Evolutionary conservation across 2,329 filamentous ascomycete species (phyloP).

Genomic region (Canariomyces notabilis): DNA sequence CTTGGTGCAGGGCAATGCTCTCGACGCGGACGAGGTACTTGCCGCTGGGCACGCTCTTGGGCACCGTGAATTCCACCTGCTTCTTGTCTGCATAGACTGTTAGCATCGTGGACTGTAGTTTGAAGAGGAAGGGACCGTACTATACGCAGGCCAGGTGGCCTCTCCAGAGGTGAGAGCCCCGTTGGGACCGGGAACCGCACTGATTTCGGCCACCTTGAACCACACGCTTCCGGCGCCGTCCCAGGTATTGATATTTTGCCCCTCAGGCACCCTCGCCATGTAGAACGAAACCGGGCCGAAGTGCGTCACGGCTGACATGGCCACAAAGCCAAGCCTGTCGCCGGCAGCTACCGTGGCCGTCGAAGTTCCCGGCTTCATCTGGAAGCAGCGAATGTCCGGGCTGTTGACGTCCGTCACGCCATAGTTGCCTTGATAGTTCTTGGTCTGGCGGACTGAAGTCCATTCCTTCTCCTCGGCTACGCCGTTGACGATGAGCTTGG

Average conservation of each 20-base stretch:
- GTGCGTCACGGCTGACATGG: conserved; percentile 14
- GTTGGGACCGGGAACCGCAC: conserved; percentile 11
- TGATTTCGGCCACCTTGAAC: conserved; percentile 31
- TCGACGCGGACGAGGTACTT: conserved; percentile 30
- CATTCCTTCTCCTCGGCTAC: conserved; percentile 28
- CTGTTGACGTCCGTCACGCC: conserved; percentile 31
- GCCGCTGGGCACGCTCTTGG: conserved; percentile 24
- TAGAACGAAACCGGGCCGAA: conserved; percentile 30
- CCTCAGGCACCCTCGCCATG: conserved; percentile 30
- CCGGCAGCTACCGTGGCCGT: conserved; percentile 31
- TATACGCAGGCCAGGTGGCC: conserved; percentile 16
- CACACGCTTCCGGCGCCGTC: conserved; percentile 28
- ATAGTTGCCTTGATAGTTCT: conserved; percentile 33
- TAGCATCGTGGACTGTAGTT: background rate
- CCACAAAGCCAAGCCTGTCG: conserved; percentile 15
- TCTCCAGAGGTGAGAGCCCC: conserved; percentile 6
- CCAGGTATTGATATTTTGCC: conserved; percentile 27
- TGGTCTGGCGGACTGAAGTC: conserved; percentile 33
- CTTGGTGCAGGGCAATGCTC: conserved; percentile 27
- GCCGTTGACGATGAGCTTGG: conserved; percentile 28
- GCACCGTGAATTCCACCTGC: conserved; percentile 24
- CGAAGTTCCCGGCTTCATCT: conserved; percentile 16
- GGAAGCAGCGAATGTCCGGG: conserved; percentile 23
- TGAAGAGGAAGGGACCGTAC: conserved; percentile 5
- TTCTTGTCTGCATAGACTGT: conserved; percentile 11